Evolutionary conservation across 768 basidiomycete species (phyloP).

Genomic region (Hebeloma cylindrosporum): DNA sequence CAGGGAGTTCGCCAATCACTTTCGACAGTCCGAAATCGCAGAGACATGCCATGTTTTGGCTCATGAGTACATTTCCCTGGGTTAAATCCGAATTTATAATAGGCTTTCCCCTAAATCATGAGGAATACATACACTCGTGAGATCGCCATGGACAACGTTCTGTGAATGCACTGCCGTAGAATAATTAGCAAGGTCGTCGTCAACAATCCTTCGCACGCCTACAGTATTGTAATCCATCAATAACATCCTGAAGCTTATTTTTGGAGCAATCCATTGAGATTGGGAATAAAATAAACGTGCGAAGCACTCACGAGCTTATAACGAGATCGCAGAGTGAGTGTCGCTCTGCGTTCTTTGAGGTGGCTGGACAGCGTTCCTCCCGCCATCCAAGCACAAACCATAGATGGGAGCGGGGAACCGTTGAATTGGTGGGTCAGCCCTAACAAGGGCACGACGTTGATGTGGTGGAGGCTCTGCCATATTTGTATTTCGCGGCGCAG

Average conservation of each 20-base stretch:
- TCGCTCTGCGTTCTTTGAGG: background rate
- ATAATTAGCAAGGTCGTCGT: background rate
- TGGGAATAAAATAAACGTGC: no score
- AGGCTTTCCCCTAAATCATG: background rate
- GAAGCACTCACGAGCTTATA: no score
- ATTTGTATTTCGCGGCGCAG: background rate
- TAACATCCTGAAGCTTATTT: background rate
- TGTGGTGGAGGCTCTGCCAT: background rate
- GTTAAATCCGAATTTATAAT: background rate
- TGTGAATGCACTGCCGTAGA: background rate
- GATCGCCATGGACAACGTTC: slow-evolving; percentile 2
- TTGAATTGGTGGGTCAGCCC: slow-evolving; percentile 2
- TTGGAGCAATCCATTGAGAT: background rate
- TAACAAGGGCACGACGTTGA: slow-evolving; percentile 1
- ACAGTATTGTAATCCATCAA: slow-evolving; percentile 2
- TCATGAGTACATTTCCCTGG: slow-evolving; percentile 1
- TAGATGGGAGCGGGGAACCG: slow-evolving; percentile 1
- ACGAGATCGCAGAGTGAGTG: background rate
- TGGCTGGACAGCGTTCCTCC: background rate
- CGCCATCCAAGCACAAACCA: slow-evolving; percentile 3
- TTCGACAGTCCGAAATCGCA: slow-evolving; percentile 4
- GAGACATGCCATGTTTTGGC: slow-evolving; percentile 1
- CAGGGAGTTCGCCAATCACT: background rate
- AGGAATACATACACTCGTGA: background rate
- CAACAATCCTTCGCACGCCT: background rate